phyloP scores from a whole-genome alignment of 2,329 filamentous ascomycete genomes.

The Leptographium lundbergii region DNA sequence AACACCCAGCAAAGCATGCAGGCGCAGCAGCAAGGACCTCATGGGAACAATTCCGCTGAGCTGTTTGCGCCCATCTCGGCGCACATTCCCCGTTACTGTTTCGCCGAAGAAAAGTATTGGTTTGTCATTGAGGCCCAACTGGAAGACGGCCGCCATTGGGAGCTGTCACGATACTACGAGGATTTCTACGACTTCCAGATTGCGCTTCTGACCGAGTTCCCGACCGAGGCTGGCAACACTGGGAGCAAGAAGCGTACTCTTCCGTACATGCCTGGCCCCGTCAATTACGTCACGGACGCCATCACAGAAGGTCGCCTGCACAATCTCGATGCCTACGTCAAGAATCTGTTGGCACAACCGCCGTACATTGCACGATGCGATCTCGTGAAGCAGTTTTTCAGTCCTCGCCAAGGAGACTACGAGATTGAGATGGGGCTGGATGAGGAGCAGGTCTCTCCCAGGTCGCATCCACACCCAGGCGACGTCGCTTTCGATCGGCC shows the following conservation, averaged over 20 bases:
- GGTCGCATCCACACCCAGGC: background rate
- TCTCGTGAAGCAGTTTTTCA: conserved; percentile 82
- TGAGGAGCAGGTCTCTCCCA: conserved; percentile 43
- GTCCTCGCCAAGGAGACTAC: conserved; percentile 79
- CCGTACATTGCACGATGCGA: conserved; percentile 73
- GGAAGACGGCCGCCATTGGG: conserved; percentile 85
- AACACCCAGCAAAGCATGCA: conserved; percentile 21
- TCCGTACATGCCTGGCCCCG: conserved; percentile 95
- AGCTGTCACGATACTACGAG: conserved; percentile 88
- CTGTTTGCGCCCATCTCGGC: conserved; percentile 69
- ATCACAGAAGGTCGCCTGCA: conserved; percentile 89
- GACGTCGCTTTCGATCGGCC: background rate
- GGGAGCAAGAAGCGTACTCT: conserved; percentile 67
- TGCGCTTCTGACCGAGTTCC: conserved; percentile 81
- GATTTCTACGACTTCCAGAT: conserved; percentile 99
- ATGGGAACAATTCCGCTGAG: conserved; percentile 30
- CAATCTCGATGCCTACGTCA: conserved; percentile 91
- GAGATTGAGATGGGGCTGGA: conserved; percentile 62
- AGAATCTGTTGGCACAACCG: conserved; percentile 74
- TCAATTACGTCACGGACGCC: conserved; percentile 95
- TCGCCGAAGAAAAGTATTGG: conserved; percentile 97
- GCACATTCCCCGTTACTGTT: conserved; percentile 84
- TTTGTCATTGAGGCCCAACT: conserved; percentile 89
- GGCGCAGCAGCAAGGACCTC: conserved; percentile 11
- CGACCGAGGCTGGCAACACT: conserved; percentile 81